phyloP scores from a whole-genome alignment of 2,329 filamentous ascomycete species.

The Ceratocystis ficicola region DNA sequence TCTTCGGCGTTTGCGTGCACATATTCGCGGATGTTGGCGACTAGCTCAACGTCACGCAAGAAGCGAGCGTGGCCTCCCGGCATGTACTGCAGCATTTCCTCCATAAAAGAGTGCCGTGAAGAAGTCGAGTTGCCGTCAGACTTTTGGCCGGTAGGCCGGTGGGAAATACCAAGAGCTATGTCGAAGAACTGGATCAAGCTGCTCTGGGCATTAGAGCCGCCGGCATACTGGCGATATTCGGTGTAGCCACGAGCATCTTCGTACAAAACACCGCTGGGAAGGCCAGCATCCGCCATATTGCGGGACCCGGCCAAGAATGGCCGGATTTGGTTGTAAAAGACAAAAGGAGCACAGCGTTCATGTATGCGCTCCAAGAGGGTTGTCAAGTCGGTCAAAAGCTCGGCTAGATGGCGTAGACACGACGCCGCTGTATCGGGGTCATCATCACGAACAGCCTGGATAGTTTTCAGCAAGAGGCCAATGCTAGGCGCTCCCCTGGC shows the following conservation, averaged over 20 bases:
- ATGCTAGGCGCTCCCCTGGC: conserved; percentile 79
- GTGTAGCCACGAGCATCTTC: conserved; percentile 61
- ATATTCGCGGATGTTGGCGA: conserved; percentile 80
- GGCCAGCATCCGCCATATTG: conserved; percentile 90
- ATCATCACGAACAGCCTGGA: conserved; percentile 60
- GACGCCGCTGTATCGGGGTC: conserved; percentile 61
- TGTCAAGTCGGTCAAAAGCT: conserved; percentile 75
- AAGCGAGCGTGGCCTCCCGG: conserved; percentile 85
- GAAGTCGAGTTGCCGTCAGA: conserved; percentile 32
- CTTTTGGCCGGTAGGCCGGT: conserved; percentile 69
- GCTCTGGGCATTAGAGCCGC: conserved; percentile 93
- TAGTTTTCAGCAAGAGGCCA: conserved; percentile 76
- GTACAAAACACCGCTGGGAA: conserved; percentile 78
- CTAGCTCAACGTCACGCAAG: conserved; percentile 61
- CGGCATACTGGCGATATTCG: conserved; percentile 71
- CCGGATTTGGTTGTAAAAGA: conserved; percentile 94
- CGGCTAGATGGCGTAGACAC: conserved; percentile 70
- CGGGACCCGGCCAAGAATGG: conserved; percentile 92
- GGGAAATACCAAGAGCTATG: conserved; percentile 75
- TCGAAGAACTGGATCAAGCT: conserved; percentile 97
- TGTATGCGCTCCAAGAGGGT: conserved; percentile 77
- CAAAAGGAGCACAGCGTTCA: conserved; percentile 83
- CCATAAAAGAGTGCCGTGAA: conserved; percentile 75
- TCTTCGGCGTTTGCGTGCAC: conserved; percentile 48
- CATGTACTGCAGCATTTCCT: conserved; percentile 97